These are phyloP conservation scores for Cystofilobasidium capitatum DNA, from an alignment of 768 basidiomycete genomes.

Conservation along the genomic window DNA sequence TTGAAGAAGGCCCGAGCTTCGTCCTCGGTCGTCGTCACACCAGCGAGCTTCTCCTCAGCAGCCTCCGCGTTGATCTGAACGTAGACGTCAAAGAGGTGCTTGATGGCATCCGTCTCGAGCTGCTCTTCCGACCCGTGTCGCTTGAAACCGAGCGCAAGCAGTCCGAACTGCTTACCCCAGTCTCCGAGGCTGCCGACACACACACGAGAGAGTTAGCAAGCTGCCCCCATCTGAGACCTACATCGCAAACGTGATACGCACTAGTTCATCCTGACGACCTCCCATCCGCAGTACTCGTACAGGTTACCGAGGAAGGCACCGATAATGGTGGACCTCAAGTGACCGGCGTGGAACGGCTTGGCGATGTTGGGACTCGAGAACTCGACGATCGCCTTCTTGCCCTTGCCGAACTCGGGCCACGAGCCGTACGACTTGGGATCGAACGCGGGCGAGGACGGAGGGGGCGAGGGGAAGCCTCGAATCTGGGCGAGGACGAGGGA, in stretches of 20 bases:
- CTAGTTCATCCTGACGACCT: slow-evolving; percentile 84
- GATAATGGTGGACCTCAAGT: slow-evolving; percentile 94
- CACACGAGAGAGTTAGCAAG: background rate
- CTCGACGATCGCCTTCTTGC: slow-evolving; percentile 71
- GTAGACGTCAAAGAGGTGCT: slow-evolving; percentile 88
- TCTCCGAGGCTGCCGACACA: slow-evolving; percentile 19
- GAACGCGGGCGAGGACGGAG: slow-evolving; percentile 5
- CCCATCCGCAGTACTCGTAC: slow-evolving; percentile 87
- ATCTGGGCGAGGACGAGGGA: slow-evolving; percentile 39
- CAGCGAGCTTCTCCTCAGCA: slow-evolving; percentile 34
- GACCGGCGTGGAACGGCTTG: slow-evolving; percentile 96
- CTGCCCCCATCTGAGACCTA: background rate
- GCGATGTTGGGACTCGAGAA: slow-evolving; percentile 97
- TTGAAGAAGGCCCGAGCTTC: slow-evolving; percentile 79
- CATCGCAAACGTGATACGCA: background rate
- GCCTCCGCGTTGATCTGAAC: slow-evolving; percentile 80
- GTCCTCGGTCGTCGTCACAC: slow-evolving; percentile 38
- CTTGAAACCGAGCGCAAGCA: slow-evolving; percentile 83
- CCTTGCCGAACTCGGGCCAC: slow-evolving; percentile 56
- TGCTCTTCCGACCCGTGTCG: slow-evolving; percentile 79
- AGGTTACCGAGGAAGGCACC: slow-evolving; percentile 87
- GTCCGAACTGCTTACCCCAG: slow-evolving; percentile 74
- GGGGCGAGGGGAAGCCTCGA: slow-evolving; percentile 28
- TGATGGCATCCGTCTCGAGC: slow-evolving; percentile 79
- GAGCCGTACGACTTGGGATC: slow-evolving; percentile 58